A percentile compares a stretch with the other conserved stretches of the same genome.
These are phyloP conservation scores for Ophiosphaerella herpotricha DNA, from an alignment of 2,329 filamentous ascomycete genomes.

Conservation along the genomic window DNA sequence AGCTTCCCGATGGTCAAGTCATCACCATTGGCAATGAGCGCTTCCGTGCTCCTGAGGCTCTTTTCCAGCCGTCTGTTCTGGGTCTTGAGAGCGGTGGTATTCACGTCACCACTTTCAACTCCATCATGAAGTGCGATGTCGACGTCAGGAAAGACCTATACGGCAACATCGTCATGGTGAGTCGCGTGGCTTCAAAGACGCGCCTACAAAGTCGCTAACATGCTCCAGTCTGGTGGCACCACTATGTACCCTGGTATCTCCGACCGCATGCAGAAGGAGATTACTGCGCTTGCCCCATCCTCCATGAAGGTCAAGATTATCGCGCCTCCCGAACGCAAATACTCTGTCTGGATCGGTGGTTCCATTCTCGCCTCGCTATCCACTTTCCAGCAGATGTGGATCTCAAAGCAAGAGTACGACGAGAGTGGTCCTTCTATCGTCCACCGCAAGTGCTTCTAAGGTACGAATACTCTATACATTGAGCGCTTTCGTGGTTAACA, in stretches of 20 bases:
- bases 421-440: conserved; percentile 99
- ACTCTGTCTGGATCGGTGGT: conserved; percentile 99
- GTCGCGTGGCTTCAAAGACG: conserved; percentile 44
- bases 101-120: conserved; percentile 99
- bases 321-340: conserved; percentile 99
- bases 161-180: conserved; percentile 99
- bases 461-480: conserved; percentile 48
- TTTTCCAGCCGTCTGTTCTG: conserved; percentile 98
- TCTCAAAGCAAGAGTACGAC: conserved; percentile 99
- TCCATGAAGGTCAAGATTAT: conserved; percentile 99
- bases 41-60: conserved; percentile 98
- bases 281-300: conserved; percentile 97
- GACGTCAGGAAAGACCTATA: conserved; percentile 99
- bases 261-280: conserved; percentile 99
- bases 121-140: conserved; percentile 99
- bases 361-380: conserved; percentile 99
- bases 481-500: conserved; percentile 23
- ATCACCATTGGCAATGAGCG: conserved; percentile 99
- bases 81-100: conserved; percentile 99
- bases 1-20: conserved; percentile 98
- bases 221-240: conserved; percentile 90
- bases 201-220: conserved; percentile 39
- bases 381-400: conserved; percentile 99
- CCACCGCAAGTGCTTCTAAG: conserved; percentile 99
- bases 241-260: conserved; percentile 99